Percentiles rank a stretch among this genome's conserved stretches.
Conservation (phyloP, 2,329 filamentous ascomycete genomes). For the Cordyceps javanica region DNA sequence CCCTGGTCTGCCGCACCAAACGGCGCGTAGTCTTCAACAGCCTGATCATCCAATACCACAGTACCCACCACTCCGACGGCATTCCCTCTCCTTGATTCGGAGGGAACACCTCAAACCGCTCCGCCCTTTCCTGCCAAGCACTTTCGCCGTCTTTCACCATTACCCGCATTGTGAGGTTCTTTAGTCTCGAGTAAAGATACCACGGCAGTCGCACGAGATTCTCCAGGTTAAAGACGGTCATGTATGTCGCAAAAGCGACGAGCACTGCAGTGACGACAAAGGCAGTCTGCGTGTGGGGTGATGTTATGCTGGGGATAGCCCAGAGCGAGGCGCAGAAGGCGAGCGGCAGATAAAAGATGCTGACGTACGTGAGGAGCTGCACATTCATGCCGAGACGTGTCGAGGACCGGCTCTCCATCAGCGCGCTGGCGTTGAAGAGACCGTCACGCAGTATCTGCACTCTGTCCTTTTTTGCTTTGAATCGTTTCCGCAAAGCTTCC, state of each 20-base stretch:
- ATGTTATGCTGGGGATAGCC: not conserved
- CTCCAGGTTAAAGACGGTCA: not conserved
- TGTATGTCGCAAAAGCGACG: not conserved
- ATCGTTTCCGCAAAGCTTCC: not conserved
- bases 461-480: not conserved
- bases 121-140: not conserved
- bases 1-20: no score
- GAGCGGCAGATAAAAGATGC: slow-evolving; percentile 33
- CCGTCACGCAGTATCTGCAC: not conserved
- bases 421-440: not conserved
- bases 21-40: no score
- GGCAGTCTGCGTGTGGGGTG: not conserved
- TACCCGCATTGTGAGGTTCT: no score
- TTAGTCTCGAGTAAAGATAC: no score
- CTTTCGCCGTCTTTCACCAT: not conserved
- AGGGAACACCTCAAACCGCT: not conserved
- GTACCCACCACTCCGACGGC: not conserved
- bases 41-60: not conserved
- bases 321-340: slow-evolving; percentile 24
- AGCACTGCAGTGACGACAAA: not conserved
- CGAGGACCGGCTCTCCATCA: not conserved
- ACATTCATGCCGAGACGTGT: slow-evolving; percentile 29
- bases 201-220: not conserved
- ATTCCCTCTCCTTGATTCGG: not conserved
- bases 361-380: slow-evolving; percentile 32